Evolutionary conservation across 2,329 filamentous ascomycete species (phyloP), one percentile per base, ranked within the genome.

Genomic region (Akanthomyces uredinophilus): DNA sequence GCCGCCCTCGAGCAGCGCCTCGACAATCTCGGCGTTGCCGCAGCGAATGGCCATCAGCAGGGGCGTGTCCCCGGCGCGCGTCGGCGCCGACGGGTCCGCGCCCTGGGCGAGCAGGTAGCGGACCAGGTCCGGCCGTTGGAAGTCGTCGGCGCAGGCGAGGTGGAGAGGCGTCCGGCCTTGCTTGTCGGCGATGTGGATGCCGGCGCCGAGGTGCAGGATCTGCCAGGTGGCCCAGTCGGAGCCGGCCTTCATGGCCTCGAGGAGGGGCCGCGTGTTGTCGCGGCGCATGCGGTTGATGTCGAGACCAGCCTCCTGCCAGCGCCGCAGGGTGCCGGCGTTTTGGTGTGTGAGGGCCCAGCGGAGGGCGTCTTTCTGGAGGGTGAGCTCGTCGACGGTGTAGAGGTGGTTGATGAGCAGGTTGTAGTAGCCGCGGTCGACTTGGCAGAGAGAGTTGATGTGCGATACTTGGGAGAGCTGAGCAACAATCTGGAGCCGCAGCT

Each of bases 181-280:
- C 2, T 13, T 37, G 20, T 60, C 57, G 49, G 57, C 16, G 16
- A 60, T n/a, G 49, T 46, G 49, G n/a, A 60, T 53, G 8, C 39
- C 37, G 49, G 57, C 57, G 14, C 57, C 57, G 27, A 60, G 57
- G 49, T 60, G 57, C 14, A 60, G 49, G 27, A 60, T 52, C 29
- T 60, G 57, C 57, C 57, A 60, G 27, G 57, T 60, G 22, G 57
- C 57, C 57, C 57, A 60, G 47, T 52, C 57, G 29, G 57, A 60
- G 27, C 57, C 57, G 39, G 57, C 57, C 27, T 52, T 53, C 47
- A 60, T 60, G 47, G 57, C 57, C 35, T 60, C 57, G 27, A 60
- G 49, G 8, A 60, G 57, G 6, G 57, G 57, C 5, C 27, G 39
- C 18, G 57, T 60, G 49, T 53, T 53, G 39, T 60, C 53, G 57